Evolutionary conservation across 352 stramenopile species (phyloP).

Genomic region (Peronospora belbahrii): DNA sequence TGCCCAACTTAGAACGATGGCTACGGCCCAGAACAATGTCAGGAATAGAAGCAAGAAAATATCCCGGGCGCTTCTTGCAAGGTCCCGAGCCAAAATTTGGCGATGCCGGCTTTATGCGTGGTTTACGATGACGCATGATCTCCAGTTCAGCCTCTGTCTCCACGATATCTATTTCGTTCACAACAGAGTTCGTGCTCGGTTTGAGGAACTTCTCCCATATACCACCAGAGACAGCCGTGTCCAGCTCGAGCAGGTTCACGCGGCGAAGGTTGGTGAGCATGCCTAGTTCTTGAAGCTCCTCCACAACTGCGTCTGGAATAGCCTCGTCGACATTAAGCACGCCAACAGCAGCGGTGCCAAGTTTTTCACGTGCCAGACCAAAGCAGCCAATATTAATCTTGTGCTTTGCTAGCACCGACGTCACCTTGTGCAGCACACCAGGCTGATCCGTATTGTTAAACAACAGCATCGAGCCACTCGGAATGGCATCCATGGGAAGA

Average conservation of each 20-base stretch:
- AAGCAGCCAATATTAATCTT: conserved; percentile 94
- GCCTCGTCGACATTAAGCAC: conserved; percentile 86
- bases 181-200: conserved; percentile 22
- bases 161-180: conserved; percentile 16
- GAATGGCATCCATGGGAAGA: conserved; percentile 78
- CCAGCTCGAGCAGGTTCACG: conserved; percentile 76
- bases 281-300: conserved; percentile 61
- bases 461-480: conserved; percentile 86
- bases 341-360: conserved; percentile 64
- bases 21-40: conserved; percentile 88
- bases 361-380: conserved; percentile 69
- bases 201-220: conserved; percentile 63
- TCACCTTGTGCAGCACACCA: conserved; percentile 91
- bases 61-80: conserved; percentile 98
- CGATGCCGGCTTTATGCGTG: conserved; percentile 62
- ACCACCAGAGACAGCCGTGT: conserved; percentile 36
- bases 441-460: conserved; percentile 94
- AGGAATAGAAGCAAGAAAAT: conserved; percentile 85
- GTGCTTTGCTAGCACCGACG: conserved; percentile 85
- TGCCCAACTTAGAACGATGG: conserved; percentile 96
- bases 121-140: conserved; percentile 61
- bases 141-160: conserved; percentile 27
- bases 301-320: conserved; percentile 80
- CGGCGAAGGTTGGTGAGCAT: conserved; percentile 82
- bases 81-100: conserved; percentile 97